A percentile compares a stretch with the other conserved stretches of the same genome.
Conservation (phyloP, 2,329 filamentous ascomycete genomes). For the Coniochaeta sp. region DNA sequence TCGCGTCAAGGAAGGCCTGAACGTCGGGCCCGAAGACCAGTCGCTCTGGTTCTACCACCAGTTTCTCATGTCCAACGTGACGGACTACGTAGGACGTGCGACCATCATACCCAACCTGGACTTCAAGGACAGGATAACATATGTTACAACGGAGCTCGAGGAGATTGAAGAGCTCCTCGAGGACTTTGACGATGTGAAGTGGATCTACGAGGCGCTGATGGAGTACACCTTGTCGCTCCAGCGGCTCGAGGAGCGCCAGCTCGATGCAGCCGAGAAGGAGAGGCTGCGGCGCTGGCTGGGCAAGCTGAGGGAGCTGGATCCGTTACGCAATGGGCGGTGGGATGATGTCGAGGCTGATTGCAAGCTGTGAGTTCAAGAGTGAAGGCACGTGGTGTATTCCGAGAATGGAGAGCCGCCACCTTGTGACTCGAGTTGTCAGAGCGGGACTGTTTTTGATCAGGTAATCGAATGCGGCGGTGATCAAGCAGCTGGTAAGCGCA, state of each 20-base stretch:
- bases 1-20: slow-evolving; percentile 69
- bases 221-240: slow-evolving; percentile 60
- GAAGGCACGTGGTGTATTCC: too few relatives aligned
- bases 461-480: too few relatives aligned
- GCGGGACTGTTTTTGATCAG: too few relatives aligned
- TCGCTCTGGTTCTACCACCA: slow-evolving; percentile 97
- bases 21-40: slow-evolving; percentile 87
- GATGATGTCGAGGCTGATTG: slow-evolving; percentile 50
- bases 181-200: slow-evolving; percentile 59
- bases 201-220: slow-evolving; percentile 82
- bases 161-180: slow-evolving; percentile 59
- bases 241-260: slow-evolving; percentile 38
- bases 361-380: background rate
- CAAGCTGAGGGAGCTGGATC: slow-evolving; percentile 63
- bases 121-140: slow-evolving; percentile 51
- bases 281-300: slow-evolving; percentile 44
- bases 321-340: slow-evolving; percentile 69
- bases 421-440: too few relatives aligned
- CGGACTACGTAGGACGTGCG: slow-evolving; percentile 36
- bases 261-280: slow-evolving; percentile 27
- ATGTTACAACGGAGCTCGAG: slow-evolving; percentile 64
- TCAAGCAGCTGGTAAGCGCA: background rate
- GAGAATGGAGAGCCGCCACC: too few relatives aligned
- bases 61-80: slow-evolving; percentile 67
- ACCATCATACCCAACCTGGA: slow-evolving; percentile 60